A percentile compares a stretch with the other conserved stretches of the same genome.
phyloP scores from a whole-genome alignment of 2,329 filamentous ascomycete species.

The Botrytis hyacinthi region DNA sequence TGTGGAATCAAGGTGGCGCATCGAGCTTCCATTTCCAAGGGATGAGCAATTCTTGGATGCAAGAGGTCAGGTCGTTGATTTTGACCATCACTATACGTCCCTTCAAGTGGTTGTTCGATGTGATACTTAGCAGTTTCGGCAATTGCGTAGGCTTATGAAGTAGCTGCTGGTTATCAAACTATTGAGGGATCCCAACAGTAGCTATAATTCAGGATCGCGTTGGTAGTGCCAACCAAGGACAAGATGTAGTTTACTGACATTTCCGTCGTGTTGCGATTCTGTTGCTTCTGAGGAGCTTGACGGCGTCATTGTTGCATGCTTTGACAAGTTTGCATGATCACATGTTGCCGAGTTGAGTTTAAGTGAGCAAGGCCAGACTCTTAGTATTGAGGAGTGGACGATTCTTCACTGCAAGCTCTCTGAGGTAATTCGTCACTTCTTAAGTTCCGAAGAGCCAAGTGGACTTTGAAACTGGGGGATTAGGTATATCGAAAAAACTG shows the following conservation, averaged over 20 bases:
- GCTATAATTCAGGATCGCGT: neutral
- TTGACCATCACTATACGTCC: neutral
- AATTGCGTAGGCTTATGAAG: neutral
- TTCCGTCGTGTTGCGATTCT: neutral
- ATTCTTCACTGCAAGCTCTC: neutral
- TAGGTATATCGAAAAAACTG: neutral
- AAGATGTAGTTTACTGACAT: neutral
- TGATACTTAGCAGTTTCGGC: no score
- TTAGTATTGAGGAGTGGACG: neutral
- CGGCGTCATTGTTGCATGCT: neutral
- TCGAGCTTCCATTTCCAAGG: no score
- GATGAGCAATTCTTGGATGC: no score
- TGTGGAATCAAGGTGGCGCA: no score
- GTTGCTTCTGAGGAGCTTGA: neutral
- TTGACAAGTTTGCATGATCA: neutral
- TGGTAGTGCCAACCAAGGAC: neutral
- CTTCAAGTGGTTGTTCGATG: neutral
- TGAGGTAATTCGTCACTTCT: neutral
- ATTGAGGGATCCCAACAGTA: neutral
- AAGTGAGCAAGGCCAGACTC: neutral
- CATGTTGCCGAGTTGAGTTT: neutral
- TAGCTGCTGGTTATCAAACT: neutral
- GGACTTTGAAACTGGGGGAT: neutral
- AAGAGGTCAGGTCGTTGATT: neutral
- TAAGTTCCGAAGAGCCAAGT: neutral